Evolutionary conservation across 2,329 filamentous ascomycete genomes (phyloP).

Genomic region (Apiospora saccharicola): DNA sequence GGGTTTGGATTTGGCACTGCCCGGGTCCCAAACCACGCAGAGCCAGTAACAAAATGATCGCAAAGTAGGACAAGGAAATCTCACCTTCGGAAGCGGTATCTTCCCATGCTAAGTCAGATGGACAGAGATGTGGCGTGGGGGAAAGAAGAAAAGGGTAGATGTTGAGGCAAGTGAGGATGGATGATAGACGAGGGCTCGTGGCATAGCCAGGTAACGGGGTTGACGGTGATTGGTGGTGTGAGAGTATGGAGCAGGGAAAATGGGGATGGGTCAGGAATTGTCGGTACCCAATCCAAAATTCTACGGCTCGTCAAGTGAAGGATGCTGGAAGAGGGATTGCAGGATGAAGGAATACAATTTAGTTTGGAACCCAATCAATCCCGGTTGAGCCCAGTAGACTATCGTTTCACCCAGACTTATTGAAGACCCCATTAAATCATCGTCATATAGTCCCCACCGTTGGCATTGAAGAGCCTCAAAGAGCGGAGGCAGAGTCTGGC

Average conservation of each 20-base stretch:
- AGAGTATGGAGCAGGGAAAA: constrained; percentile 15
- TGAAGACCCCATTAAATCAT: constrained; percentile 13
- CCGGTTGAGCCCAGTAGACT: constrained; percentile 10
- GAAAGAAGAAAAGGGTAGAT: constrained; percentile 5
- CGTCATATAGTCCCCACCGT: constrained; percentile 1
- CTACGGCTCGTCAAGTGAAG: not conserved
- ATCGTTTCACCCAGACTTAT: constrained; percentile 14
- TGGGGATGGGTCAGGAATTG: not conserved
- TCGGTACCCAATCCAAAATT: constrained; percentile 1
- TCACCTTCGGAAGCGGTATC: constrained; percentile 14
- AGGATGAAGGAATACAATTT: constrained; percentile 16
- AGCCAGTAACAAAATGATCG: not conserved
- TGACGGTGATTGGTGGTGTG: constrained; percentile 7
- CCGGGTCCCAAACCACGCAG: not conserved
- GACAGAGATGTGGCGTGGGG: not conserved
- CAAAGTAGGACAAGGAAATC: not conserved
- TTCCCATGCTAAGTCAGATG: constrained; percentile 4
- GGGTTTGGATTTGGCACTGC: not conserved
- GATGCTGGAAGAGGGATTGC: constrained; percentile 1
- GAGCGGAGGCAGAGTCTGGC: not conserved
- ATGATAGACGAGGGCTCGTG: not conserved
- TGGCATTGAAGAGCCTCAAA: not conserved
- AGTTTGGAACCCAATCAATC: not conserved
- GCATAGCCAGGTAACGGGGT: constrained; percentile 4
- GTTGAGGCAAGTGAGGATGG: not conserved